Evolutionary conservation across 257 asterid species (phyloP), one percentile per base, ranked within the genome.

Genomic region (Solanum phureja): DNA sequence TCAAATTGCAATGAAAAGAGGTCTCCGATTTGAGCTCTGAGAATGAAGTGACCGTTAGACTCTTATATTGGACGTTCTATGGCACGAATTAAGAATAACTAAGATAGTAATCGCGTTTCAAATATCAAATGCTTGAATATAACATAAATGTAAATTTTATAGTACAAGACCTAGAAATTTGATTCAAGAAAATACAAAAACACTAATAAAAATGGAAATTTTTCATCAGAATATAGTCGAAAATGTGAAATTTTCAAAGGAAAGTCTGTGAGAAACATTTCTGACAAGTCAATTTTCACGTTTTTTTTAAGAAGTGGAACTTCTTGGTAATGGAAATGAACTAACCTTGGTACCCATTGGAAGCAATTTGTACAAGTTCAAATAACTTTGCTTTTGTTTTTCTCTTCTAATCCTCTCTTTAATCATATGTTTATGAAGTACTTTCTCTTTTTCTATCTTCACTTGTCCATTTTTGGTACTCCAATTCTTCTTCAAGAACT

Each of bases 321-420:
- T 33, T 8, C 3, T 33, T 69, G 37, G 42, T 11, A 66, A n/a
- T 76, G 42, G 38, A 12, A 60, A 11, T 60, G 27, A n/a, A 46
- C 38, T 87, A 56, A 90, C 95, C 96, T 92, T 93, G 27, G 95
- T 93, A 52, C 92, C 94, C 38, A 21, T 46, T 3, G 95, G 95
- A 88, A 93, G 88, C 52, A 91, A 29, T 12, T 88, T 86, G 52
- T 90, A 95, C 91, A 93, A 88, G 64, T 88, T 86, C 1, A 35
- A 18, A 64, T 87, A 93, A 58, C 84, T 73, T 8, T 90, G 90
- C 85, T 85, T 92, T 87, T 90, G 95, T 76, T 90, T 91, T 87
- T 85, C 91, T 44, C 96, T 91, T 46, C 96, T 89, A 91, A 90
- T 84, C 86, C 95, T 91, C 89, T 92, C 95, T 69, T 38, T 87